phyloP scores from a whole-genome alignment of 352 stramenopile species.

The Elongisporangium senticosum region DNA sequence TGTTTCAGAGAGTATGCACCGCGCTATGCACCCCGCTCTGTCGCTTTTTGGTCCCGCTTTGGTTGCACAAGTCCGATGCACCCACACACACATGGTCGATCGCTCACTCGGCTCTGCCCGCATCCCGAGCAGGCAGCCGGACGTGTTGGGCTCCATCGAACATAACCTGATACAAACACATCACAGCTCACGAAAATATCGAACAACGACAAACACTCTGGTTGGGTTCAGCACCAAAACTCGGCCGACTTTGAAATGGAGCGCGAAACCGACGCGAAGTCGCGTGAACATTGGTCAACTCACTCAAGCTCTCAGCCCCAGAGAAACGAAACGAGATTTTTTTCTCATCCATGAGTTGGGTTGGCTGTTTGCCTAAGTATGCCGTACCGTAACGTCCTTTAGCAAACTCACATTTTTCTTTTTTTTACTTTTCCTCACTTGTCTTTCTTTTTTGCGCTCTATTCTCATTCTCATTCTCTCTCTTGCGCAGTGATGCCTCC shows the following conservation, averaged over 20 bases:
- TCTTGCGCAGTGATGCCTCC: neutral
- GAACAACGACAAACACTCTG: neutral
- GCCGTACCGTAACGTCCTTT: neutral
- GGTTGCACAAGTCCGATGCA: neutral
- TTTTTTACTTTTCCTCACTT: neutral
- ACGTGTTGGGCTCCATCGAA: neutral
- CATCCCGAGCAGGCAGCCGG: neutral
- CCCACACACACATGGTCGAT: too few species aligned
- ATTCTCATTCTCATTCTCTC: neutral
- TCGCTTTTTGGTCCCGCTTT: neutral
- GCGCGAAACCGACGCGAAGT: neutral
- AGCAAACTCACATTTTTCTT: neutral
- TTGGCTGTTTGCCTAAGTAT: neutral
- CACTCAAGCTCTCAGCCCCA: neutral
- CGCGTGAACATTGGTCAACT: neutral
- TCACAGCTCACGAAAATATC: neutral
- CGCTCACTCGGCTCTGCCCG: neutral
- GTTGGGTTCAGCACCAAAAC: neutral
- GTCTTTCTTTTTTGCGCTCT: neutral
- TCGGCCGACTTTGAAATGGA: neutral
- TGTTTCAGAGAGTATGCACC: neutral
- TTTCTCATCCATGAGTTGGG: neutral
- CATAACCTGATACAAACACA: neutral
- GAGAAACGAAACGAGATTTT: neutral
- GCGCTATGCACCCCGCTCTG: neutral